phyloP scores from a whole-genome alignment of 352 stramenopile genomes.

The Globisporangium acanthophoron region DNA sequence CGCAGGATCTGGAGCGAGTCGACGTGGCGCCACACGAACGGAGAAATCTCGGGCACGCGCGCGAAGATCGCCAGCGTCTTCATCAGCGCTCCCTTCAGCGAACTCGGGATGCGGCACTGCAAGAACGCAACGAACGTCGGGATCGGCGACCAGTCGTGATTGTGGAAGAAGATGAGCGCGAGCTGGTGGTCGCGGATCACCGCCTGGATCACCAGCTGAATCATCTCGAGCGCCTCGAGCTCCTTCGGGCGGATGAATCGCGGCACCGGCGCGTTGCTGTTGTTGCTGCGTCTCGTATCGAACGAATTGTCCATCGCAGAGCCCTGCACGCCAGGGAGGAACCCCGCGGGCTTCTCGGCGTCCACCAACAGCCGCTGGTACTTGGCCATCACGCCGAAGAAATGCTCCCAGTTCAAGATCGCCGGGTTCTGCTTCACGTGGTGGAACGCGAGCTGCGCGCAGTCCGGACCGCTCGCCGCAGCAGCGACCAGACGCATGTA shows the following conservation, averaged over 20 bases:
- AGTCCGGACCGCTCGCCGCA: slow-evolving; percentile 57
- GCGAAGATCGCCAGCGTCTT: slow-evolving; percentile 78
- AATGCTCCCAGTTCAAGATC: slow-evolving; percentile 79
- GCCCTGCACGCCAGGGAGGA: slow-evolving; percentile 21
- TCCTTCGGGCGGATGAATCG: slow-evolving; percentile 80
- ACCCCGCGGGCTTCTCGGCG: slow-evolving; percentile 44
- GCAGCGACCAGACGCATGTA: slow-evolving; percentile 75
- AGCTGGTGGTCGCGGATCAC: slow-evolving; percentile 71
- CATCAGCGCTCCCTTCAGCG: slow-evolving; percentile 82
- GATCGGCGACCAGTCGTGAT: slow-evolving; percentile 80
- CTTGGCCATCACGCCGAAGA: slow-evolving; percentile 80
- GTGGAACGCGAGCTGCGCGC: slow-evolving; percentile 73
- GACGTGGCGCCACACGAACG: slow-evolving; percentile 82
- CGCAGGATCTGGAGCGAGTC: slow-evolving; percentile 79
- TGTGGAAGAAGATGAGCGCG: slow-evolving; percentile 82
- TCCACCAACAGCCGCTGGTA: slow-evolving; percentile 78
- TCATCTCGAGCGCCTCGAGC: slow-evolving; percentile 74
- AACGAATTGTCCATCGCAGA: slow-evolving; percentile 10
- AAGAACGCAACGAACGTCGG: slow-evolving; percentile 79
- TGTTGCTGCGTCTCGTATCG: slow-evolving; percentile 6
- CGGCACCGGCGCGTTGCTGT: slow-evolving; percentile 29
- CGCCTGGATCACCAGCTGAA: slow-evolving; percentile 73
- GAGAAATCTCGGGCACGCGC: slow-evolving; percentile 68
- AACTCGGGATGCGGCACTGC: slow-evolving; percentile 78
- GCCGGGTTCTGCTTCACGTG: slow-evolving; percentile 83